Evolutionary conservation across 768 basidiomycete genomes (phyloP), one percentile per base, ranked within the genome.

Genomic region (Mycena maculata): DNA sequence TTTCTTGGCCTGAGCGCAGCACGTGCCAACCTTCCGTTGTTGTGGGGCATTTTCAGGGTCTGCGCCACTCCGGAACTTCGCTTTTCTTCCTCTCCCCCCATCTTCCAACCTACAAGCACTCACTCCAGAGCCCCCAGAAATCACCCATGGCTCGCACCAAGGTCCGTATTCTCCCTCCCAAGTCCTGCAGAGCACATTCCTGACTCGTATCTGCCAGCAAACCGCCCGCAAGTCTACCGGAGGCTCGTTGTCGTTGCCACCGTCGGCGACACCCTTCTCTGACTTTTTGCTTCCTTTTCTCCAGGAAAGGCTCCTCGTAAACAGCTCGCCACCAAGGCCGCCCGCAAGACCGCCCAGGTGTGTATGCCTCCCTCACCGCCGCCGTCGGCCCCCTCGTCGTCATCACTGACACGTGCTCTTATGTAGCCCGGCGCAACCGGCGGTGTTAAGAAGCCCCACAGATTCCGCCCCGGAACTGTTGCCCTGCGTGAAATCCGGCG

Each of bases 181-280:
- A 44, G 18, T 52, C 56, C 62, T 36, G 45, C 30, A 63, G 58
- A 49, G 63, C 63, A 48, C 67, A 68, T 33, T 71, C 73, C 69
- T 76, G 61, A 76, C 76, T 75, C 57, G 72, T 73, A 65, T 76
- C 75, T 65, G 47, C 66, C 71, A 95, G 78, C 85, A 86, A 78
- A 86, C 85, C 57, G 85, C 85, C 36, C 86, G 85, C 76, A 86
- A 86, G 76, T 84, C 86, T 48, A 86, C 85, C 25, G 85, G 85
- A 81, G 85, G 85, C 80, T 74, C 73, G 88, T 82, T 62, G 61
- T 73, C 72, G 66, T 69, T 68, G 70, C 60, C 68, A 36, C 57
- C 58, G 41, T 48, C 30, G 44, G 15, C 45, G 71, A 64, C 71
- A 33, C 68, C 64, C 30, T 65, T 65, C 48, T 65, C 70, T 65